Evolutionary conservation across 2,329 filamentous ascomycete genomes (phyloP), one percentile per base, ranked within the genome.

Genomic region (Colletotrichum camelliae): DNA sequence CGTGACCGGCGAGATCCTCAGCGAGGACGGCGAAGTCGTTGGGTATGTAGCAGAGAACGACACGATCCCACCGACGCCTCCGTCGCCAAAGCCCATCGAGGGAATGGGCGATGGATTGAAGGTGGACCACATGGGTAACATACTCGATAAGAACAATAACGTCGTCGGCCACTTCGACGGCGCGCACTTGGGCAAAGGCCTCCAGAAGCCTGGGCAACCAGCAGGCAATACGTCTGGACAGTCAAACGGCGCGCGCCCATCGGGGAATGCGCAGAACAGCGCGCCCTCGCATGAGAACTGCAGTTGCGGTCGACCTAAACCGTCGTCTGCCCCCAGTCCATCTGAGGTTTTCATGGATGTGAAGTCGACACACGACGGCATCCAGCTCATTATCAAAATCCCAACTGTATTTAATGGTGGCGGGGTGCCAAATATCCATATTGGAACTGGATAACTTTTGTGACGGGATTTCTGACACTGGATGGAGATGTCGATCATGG

Each of bases 321-420:
- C 84, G 71, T 81, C 83, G 4, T 81, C 82, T 18, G 81, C 80
- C 6, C 86, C 86, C 24, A 85, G 84, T 76, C 88, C 89, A 4
- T 89, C 89, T 3, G 89, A 91, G 79, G 87, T 91, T 33, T 91
- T 89, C 78, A 79, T 91, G 72, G 89, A 91, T 77, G 88, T 91
- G 74, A 90, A 89, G 81, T 91, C 89, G 39, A 91, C 89, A 6
- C 89, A 86, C 55, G 89, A 91, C 70, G 89, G 89, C 2, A 90
- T 91, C 78, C 89, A 91, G 81, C 81, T 91, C 69, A 90, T 88
- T 31, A 90, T 91, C 78, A 88, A 89, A 79, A 91, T 91, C 74
- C 89, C 89, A 29, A 91, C 89, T 3, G 87, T 90, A 31, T 90
- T 91, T 78, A 86, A 87, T 71, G 84, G 83, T 31, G 76, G 74